Conservation (phyloP, 768 basidiomycete species). For the Termitomyces sp. region DNA sequence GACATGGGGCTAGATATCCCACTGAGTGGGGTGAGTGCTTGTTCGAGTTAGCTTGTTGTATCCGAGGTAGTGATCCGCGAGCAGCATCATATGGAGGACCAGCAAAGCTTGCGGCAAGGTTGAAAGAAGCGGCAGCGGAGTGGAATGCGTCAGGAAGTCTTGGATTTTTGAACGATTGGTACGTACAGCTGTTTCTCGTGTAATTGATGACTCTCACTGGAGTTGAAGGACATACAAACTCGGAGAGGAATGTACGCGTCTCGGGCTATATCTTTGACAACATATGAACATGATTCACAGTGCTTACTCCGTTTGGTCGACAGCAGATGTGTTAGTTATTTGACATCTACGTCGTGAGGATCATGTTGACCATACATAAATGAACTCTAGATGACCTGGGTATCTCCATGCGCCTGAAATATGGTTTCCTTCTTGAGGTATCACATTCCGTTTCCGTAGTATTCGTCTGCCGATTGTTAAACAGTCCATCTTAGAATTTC, state of each 20-base stretch:
- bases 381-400: constrained; percentile 50
- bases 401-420: constrained; percentile 69
- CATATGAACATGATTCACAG: constrained; percentile 24
- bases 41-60: not conserved
- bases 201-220: not conserved
- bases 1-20: constrained; percentile 76
- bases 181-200: constrained; percentile 16
- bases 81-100: constrained; percentile 60
- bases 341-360: not conserved
- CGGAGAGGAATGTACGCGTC: constrained; percentile 67
- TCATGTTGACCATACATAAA: not conserved
- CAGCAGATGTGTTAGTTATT: constrained; percentile 68
- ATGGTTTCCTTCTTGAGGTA: constrained; percentile 70
- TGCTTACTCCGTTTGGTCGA: constrained; percentile 86
- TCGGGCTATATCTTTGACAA: constrained; percentile 8
- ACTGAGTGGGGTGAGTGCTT: constrained; percentile 54
- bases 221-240: constrained; percentile 76
- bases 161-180: constrained; percentile 82
- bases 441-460: not conserved
- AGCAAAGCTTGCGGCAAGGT: constrained; percentile 45
- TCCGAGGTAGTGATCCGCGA: not conserved
- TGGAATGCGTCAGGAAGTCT: constrained; percentile 67
- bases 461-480: not conserved
- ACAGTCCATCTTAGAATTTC: constrained; percentile 39
- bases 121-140: constrained; percentile 45